Evolutionary conservation across 305 asterid genomes (phyloP), one percentile per base, ranked within the genome.

Genomic region (Ruellia speciosa): DNA sequence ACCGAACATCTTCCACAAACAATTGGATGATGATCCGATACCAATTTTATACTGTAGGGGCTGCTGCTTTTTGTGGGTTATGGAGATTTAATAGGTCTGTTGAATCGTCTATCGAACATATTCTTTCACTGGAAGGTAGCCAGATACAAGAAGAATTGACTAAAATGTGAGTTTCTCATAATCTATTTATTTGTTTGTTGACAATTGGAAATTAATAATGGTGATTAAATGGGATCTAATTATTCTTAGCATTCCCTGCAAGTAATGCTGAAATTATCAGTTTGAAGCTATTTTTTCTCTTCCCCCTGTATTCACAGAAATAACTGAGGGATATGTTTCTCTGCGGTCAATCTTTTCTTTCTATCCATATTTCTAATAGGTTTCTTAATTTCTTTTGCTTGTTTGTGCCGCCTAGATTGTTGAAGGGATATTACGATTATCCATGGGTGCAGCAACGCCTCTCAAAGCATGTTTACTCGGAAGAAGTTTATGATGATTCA

Each of bases 71-170:
- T 66, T 69, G 64, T 54, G 89, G 85, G 51, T 0, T 62, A 34
- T 68, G 61, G 76, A 59, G 48, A 14, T 18, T 62, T 11, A 20
- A 49, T 12, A 73, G 66, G 58, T 75, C 85, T 11, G 50, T 68
- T 7, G 63, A 63, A 48, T 61, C 73, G 40, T 40, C 68, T 58
- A 49, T 63, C 55, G 81, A 79, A 10, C 72, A 56, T 52, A 43
- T 84, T 67, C 81, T 84, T 67, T 77, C 90, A 31, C 54, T 81
- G 76, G 78, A 82, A 54, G 94, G 94, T 66, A 87, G 79, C 56
- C 75, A 79, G 52, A 59, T 87, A 45, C 90, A 87, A 72, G 67
- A 45, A 64, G 85, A 77, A 63, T 57, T 87, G 72, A 85, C 79
- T 37, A 60, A 35, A 53, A 52, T 79, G 96, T 87, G 75, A 19